Base-by-base conservation (phyloP, 2,329 filamentous ascomycete species). In the Aureobasidium lini region DNA sequence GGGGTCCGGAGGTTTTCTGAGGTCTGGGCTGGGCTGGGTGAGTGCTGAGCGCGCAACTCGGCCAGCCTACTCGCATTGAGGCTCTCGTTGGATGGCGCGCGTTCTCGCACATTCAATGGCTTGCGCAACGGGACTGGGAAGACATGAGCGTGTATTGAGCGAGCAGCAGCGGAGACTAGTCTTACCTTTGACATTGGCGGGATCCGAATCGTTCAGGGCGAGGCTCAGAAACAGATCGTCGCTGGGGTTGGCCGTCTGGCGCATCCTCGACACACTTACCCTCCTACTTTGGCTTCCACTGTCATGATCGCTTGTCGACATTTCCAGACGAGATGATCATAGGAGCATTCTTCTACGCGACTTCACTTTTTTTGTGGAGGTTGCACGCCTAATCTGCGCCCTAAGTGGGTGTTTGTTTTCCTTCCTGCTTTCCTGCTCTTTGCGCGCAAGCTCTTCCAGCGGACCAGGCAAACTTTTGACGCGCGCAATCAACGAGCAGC, bases 1-100 rank as follows among this genome's bases (percentile, higher is more conserved):
- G 54, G 54, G 60, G 36, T 28, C 61, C 53, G 50, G 10, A 18
- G 36, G 16, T 34, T 46, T 42, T 44, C 34, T 32, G 59, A 54
- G 13, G 39, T 13, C 10, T 47, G 47, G 7, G 44, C 29, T 31
- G 58, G 52, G 40, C 42, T 53, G 7, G 49, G 61, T 6, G 57
- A 60, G 29, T 60, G 50, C 7, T 46, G 44, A 16, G 43, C 49
- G 13, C 65, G 64, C 49, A 65, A 77, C 7, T 77, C 77, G 9
- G 80, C 82, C 52, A 87, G 72, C 2, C 84, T 84, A 1, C 84
- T 86, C 2, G 84, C 84, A 68, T 81, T 42, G 46, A 40, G 43
- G 49, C 59, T 59, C 50, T 62, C 43, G 37, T 42, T 44, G 37
- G 37, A 56, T 8, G 57, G 43, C 43, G 48, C 40, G 32, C 43